These are phyloP conservation scores for Evansstolkia leycettana DNA, from an alignment of 495 filamentous ascomycete species.

Conservation along the genomic window DNA sequence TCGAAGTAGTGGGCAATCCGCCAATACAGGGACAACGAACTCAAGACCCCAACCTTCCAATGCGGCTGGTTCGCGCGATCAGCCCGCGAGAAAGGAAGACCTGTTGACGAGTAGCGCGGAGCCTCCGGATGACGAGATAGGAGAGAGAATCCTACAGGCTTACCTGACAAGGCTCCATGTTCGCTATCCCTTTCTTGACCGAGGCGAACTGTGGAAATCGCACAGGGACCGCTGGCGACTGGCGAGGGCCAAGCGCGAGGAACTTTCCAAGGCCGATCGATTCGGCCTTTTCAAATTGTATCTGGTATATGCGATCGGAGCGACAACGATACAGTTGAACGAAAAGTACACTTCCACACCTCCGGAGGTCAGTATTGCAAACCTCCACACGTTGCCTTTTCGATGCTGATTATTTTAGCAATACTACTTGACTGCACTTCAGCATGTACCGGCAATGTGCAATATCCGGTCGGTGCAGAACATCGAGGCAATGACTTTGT, in stretches of 20 bases:
- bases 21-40: background rate
- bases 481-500: conserved; percentile 42
- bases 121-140: conserved; percentile 37
- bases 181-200: conserved; percentile 38
- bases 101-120: conserved; percentile 30
- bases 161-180: conserved; percentile 35
- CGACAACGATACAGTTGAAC: conserved; percentile 34
- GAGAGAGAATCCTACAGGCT: conserved; percentile 29
- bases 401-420: conserved; percentile 11
- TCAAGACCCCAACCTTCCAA: conserved; percentile 5
- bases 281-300: conserved; percentile 41
- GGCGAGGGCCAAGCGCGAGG: conserved; percentile 26
- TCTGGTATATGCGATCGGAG: conserved; percentile 40
- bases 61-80: conserved; percentile 7
- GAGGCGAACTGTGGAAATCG: conserved; percentile 29
- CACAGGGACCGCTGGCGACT: conserved; percentile 33
- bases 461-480: conserved; percentile 40
- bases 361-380: conserved; percentile 23
- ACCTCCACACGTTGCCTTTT: no score
- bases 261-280: conserved; percentile 25
- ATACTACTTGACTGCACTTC: conserved; percentile 37
- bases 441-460: conserved; percentile 37
- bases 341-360: conserved; percentile 33
- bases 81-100: conserved; percentile 23
- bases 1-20: background rate